Base-by-base conservation (phyloP, 2,329 filamentous ascomycete species). In the Ceratocystis destructans region DNA sequence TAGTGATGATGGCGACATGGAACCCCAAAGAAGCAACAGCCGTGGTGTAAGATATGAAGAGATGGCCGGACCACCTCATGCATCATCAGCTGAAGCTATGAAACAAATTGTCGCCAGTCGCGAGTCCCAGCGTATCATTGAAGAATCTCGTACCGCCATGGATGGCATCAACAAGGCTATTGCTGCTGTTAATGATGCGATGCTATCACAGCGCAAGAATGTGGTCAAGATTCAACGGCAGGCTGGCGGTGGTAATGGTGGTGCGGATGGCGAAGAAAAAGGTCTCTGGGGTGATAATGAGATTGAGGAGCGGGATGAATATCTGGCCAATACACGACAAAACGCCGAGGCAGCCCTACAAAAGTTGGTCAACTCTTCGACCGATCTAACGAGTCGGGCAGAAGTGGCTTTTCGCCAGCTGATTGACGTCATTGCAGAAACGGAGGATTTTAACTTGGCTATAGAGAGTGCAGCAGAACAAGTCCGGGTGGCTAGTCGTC, bases 401-500 rank as follows among this genome's bases (percentile, higher is more conserved):
- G 82, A 85, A 70, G 71, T 72, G 22, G 76, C 78, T 0, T 72
- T 82, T 37, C 78, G 82, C 12, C 71, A 75, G 45, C 72, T 80
- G 10, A 79, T 85, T 33, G 83, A 85, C 70, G 71, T 75, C 63
- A 76, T 75, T 65, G 77, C 76, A 53, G 79, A 78, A 69, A 72
- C 83, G 1, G 77, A 83, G 68, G 82, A 85, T 66, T 76, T 81
- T 62, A 72, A 71, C 48, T 72, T 70, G 5, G 73, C 80, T 20
- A 70, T 81, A 12, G 71, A 70, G 1, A 75, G 73, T 10, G 71
- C 79, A 50, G 71, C 73, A 64, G 73, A 73, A 41, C 25, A 57
- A 33, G 61, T 57, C n/a, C 41, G 69, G 72, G 12, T 71, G 72
- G 3, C 66, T 68, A 8, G 69, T 70, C 0, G 71, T 66, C 68